Evolutionary conservation across 352 stramenopile genomes (phyloP), one percentile per base, ranked within the genome.

Genomic region (Phytophthora citricola): DNA sequence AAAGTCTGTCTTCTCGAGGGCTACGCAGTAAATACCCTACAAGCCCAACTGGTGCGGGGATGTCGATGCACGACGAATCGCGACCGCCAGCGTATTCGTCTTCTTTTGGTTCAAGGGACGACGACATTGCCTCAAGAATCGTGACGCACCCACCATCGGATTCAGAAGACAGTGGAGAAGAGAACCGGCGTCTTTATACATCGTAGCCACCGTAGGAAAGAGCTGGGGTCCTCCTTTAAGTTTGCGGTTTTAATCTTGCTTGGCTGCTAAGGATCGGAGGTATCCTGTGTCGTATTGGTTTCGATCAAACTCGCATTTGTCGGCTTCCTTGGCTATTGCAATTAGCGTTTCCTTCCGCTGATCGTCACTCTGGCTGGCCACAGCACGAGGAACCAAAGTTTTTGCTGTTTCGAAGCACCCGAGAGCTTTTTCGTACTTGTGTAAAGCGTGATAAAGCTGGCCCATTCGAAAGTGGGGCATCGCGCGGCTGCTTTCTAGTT

Each of bases 301-400:
- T 14, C 80, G 79, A 17, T 89, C 80, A 34, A 88, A 92, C n/a
- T 76, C 41, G 26, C 80, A 89, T 29, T 85, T 86, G 52, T 89
- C 80, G 10, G 69, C 65, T 51, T 88, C 81, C 34, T 80, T 81
- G 10, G 58, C 69, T 32, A 92, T 77, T 10, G 64, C 66, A n/a
- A 63, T n/a, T 1, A 73, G 22, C 31, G 53, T 65, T 31, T 58
- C 14, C 24, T 51, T 60, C 12, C 39, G 53, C 29, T 48, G 31
- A 24, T 70, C 51, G 41, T 69, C 32, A 1, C 32, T 55, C 5
- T 64, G 29, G 26, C 1, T 40, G 2, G 24, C 20, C 2, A 17
- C 27, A 5, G 24, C 17, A 54, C 17, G 31, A 20, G 53, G 47
- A 56, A 75, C 27, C 4, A 71, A 27, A 31, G 48, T 9, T 41